Evolutionary conservation across 768 basidiomycete genomes (phyloP), one percentile per base, ranked within the genome.

Genomic region (Pholiota conissans): DNA sequence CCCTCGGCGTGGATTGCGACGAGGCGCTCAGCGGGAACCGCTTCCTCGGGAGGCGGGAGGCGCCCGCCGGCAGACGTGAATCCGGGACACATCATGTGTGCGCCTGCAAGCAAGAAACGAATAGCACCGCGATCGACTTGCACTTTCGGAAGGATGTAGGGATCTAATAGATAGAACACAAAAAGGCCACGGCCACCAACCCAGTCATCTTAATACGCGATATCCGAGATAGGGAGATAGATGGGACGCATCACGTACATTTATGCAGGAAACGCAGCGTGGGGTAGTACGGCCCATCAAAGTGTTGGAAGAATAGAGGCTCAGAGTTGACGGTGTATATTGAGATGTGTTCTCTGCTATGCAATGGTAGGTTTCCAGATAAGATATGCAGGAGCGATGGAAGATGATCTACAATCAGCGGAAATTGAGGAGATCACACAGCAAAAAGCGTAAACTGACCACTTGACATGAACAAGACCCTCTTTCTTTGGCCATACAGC

Each of bases 401-500:
- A 29, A 64, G 62, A 63, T 39, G 50, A 49, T 40, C 24, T 40
- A 45, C 50, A 48, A 59, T 34, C 29, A 34, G 42, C 16, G 28
- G 3, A 48, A 53, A 20, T 22, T 26, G 48, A 30, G 53, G 18
- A 30, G 53, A 20, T 49, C 47, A 47, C 28, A 39, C 49, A 42
- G 52, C 32, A 46, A 55, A 59, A 22, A 24, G 69, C 40, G 29
- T 16, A 35, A 42, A 79, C 83, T 63, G 72, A 95, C 96, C 97
- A 98, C 79, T 98, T 98, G 59, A 95, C 92, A 66, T 91, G 89
- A 4, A 90, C 87, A 47, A 98, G 78, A 2, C 88, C 82, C 78
- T 98, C 96, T 80, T 98, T 99, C 90, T 98, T 99, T 2, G 95
- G 93, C 97, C 97, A 99, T 51, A 99, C 83, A 65, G 83, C 83